Evolutionary conservation across 2,329 filamentous ascomycete genomes (phyloP).

Genomic region (Purpureocillium lavendulum): DNA sequence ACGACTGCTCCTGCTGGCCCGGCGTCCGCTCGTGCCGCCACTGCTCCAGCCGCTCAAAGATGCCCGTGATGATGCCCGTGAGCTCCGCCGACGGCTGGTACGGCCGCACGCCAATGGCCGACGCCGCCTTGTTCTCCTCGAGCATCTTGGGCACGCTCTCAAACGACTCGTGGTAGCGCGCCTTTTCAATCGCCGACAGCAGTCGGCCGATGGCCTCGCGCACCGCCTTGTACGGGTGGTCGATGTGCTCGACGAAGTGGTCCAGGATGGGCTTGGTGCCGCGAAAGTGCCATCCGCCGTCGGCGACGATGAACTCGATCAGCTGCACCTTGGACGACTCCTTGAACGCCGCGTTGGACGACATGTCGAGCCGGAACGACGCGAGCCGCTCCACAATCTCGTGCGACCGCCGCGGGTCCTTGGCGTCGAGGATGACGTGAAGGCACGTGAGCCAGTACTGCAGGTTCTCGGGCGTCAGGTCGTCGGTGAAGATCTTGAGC

Average conservation of each 20-base stretch:
- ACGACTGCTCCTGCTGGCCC: slow-evolving; percentile 85
- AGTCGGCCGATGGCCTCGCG: slow-evolving; percentile 90
- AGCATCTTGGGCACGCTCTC: slow-evolving; percentile 69
- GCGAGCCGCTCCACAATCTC: slow-evolving; percentile 78
- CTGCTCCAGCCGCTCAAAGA: slow-evolving; percentile 72
- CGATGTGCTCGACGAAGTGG: slow-evolving; percentile 83
- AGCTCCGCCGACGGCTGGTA: slow-evolving; percentile 76
- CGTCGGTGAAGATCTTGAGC: slow-evolving; percentile 78
- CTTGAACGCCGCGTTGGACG: slow-evolving; percentile 95
- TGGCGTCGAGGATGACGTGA: slow-evolving; percentile 78
- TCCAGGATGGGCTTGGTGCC: slow-evolving; percentile 79
- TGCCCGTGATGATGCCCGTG: slow-evolving; percentile 57
- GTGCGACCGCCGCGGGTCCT: slow-evolving; percentile 80
- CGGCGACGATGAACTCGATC: slow-evolving; percentile 77
- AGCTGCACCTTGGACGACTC: slow-evolving; percentile 94
- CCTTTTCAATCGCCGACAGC: slow-evolving; percentile 80
- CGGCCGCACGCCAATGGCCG: slow-evolving; percentile 75
- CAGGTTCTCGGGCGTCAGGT: slow-evolving; percentile 86
- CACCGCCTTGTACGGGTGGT: slow-evolving; percentile 97
- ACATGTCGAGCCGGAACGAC: slow-evolving; percentile 85
- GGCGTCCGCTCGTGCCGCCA: slow-evolving; percentile 81
- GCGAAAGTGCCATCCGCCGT: slow-evolving; percentile 94
- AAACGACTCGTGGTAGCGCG: slow-evolving; percentile 90
- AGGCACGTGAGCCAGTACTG: slow-evolving; percentile 93
- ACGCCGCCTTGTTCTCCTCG: slow-evolving; percentile 67